phyloP scores from a whole-genome alignment of 2,329 filamentous ascomycete genomes.

The Claviceps arundinis region DNA sequence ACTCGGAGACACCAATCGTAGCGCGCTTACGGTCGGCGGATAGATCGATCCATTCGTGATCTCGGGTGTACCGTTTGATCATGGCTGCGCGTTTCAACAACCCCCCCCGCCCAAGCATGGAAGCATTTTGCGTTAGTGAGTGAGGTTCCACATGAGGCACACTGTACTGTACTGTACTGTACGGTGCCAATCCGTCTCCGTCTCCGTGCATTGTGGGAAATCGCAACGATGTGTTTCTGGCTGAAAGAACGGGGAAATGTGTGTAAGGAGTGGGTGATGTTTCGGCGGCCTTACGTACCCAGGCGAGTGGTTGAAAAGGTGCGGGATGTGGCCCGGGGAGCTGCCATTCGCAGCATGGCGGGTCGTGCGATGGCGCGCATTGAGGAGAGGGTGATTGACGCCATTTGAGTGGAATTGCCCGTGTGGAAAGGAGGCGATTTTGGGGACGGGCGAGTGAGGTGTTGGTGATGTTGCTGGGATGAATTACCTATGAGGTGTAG shows the following conservation, averaged over 20 bases:
- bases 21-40: conserved; percentile 71
- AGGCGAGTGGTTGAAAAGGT: conserved; percentile 27
- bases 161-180: too few species aligned
- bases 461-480: neutral
- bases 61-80: conserved; percentile 81
- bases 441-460: neutral
- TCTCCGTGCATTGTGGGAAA: too few species aligned
- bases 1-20: conserved; percentile 73
- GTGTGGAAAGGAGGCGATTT: neutral
- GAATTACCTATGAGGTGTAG: too few species aligned
- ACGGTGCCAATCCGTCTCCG: too few species aligned
- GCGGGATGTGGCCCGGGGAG: conserved; percentile 28
- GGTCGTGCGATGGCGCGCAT: conserved; percentile 34
- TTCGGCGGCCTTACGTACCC: conserved; percentile 15
- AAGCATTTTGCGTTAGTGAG: too few species aligned
- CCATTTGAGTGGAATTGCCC: conserved; percentile 32
- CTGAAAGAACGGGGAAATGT: neutral
- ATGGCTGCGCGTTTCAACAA: conserved; percentile 28
- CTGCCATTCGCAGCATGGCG: conserved; percentile 22
- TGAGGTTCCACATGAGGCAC: too few species aligned
- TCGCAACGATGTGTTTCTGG: too few species aligned
- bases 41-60: conserved; percentile 97
- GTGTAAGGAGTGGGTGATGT: neutral
- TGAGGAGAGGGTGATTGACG: conserved; percentile 46
- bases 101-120: too few species aligned